Evolutionary conservation across 202 grass and related monocot genomes (phyloP).

Genomic region (Setaria viridis): DNA sequence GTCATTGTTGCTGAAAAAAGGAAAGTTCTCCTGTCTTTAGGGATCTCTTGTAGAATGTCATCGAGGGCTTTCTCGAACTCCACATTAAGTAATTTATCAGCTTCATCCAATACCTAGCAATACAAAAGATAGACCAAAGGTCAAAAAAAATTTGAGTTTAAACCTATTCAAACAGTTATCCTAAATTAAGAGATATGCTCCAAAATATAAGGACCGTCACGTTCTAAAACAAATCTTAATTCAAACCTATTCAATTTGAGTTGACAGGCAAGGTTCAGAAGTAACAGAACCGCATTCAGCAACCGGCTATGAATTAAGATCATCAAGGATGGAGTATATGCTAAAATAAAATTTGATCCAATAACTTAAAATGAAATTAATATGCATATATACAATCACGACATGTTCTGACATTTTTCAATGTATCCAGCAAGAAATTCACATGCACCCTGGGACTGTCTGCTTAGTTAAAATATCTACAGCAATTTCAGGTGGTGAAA

Average conservation of each 20-base stretch:
- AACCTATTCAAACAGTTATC: neutral
- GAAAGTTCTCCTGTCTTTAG: conserved; percentile 84
- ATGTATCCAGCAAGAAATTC: neutral
- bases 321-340: conserved; percentile 4
- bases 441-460: neutral
- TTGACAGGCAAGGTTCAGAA: neutral
- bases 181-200: neutral
- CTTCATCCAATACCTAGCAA: conserved; percentile 87
- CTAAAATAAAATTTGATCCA: neutral
- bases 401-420: neutral
- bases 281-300: neutral
- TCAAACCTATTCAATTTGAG: neutral
- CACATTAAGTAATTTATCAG: conserved; percentile 85
- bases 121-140: conserved; percentile 2
- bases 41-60: conserved; percentile 87
- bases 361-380: neutral
- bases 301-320: conserved; percentile 3
- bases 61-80: conserved; percentile 91
- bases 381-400: neutral
- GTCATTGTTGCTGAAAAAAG: conserved; percentile 47
- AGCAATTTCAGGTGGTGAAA: neutral
- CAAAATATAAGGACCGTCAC: neutral
- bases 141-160: neutral
- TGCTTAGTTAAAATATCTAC: conserved; percentile 3
- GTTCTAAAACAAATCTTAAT: neutral